These are phyloP conservation scores for Boletus pseudo-olivaceus DNA, from an alignment of 768 basidiomycete species.

Conservation along the genomic window DNA sequence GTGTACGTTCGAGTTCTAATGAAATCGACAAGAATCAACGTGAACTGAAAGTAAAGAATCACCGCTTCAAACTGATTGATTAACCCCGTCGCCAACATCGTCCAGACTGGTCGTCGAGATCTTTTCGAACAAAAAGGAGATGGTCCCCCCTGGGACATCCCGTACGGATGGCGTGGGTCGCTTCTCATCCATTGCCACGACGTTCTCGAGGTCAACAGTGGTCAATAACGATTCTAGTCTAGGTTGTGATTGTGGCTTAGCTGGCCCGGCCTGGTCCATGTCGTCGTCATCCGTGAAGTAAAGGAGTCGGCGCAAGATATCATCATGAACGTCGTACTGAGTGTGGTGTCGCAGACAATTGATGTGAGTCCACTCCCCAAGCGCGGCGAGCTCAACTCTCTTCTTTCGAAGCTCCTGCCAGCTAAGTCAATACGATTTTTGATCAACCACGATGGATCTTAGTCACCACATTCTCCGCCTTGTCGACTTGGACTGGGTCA, in stretches of 20 bases:
- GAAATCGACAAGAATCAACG: not conserved
- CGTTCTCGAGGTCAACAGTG: constrained; percentile 48
- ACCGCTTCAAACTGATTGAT: not conserved
- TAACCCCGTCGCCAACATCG: not conserved
- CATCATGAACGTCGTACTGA: constrained; percentile 56
- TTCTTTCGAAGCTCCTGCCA: constrained; percentile 64
- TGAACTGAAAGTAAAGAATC: not conserved
- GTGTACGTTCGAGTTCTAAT: not conserved
- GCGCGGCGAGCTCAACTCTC: constrained; percentile 61
- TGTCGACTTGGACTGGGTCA: constrained; percentile 40
- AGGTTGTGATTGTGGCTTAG: constrained; percentile 26
- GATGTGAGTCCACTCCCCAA: constrained; percentile 84
- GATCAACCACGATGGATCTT: not conserved
- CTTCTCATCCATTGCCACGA: constrained; percentile 35
- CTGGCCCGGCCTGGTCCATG: constrained; percentile 5
- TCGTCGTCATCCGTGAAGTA: constrained; percentile 17
- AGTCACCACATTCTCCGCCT: constrained; percentile 52
- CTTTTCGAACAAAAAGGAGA: constrained; percentile 77
- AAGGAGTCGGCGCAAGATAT: constrained; percentile 53
- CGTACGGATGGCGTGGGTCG: constrained; percentile 40
- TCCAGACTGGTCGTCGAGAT: constrained; percentile 29
- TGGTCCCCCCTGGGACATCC: constrained; percentile 56
- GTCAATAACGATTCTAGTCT: constrained; percentile 33
- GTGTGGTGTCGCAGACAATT: constrained; percentile 56
- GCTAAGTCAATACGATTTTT: not conserved